Evolutionary conservation across 148 eudicot species (phyloP).

Genomic region (Persicaria tinctoria): DNA sequence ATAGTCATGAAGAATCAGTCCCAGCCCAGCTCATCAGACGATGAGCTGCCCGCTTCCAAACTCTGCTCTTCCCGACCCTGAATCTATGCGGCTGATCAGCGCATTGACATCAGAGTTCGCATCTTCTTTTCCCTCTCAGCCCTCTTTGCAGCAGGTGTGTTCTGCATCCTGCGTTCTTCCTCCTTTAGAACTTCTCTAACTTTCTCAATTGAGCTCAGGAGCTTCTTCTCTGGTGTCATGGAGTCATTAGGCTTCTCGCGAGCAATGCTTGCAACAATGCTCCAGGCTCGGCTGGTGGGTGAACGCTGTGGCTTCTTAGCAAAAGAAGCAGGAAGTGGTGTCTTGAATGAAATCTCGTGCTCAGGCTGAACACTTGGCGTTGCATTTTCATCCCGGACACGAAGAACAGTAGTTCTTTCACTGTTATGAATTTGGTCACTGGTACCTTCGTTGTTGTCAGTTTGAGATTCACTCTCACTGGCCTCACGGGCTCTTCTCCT

Average conservation of each 20-base stretch:
- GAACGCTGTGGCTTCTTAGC: constrained; percentile 15
- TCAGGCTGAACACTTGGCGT: constrained; percentile 34
- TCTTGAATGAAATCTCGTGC: constrained; percentile 25
- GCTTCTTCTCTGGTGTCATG: constrained; percentile 47
- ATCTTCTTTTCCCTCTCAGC: constrained; percentile 57
- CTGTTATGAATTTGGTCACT: background rate
- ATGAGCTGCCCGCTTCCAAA: constrained; percentile 5
- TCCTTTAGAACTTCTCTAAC: constrained; percentile 69
- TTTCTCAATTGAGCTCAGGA: constrained; percentile 59
- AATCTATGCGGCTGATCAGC: constrained; percentile 22
- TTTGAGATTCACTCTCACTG: constrained; percentile 2
- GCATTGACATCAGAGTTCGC: constrained; percentile 61
- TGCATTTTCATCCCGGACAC: constrained; percentile 8
- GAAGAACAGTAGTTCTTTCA: constrained; percentile 7
- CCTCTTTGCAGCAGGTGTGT: constrained; percentile 66
- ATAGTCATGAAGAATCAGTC: constrained; percentile 1
- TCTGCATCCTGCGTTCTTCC: constrained; percentile 46
- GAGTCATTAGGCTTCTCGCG: constrained; percentile 19
- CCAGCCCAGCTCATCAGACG: constrained; percentile 8
- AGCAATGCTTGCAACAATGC: constrained; percentile 43
- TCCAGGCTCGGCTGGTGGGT: constrained; percentile 31
- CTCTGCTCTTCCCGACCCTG: background rate
- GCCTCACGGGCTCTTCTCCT: constrained; percentile 34
- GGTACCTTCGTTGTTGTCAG: background rate
- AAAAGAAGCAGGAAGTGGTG: constrained; percentile 23